These are phyloP conservation scores for Strobilomyces echinocephalus DNA, from an alignment of 768 basidiomycete species.

Conservation along the genomic window DNA sequence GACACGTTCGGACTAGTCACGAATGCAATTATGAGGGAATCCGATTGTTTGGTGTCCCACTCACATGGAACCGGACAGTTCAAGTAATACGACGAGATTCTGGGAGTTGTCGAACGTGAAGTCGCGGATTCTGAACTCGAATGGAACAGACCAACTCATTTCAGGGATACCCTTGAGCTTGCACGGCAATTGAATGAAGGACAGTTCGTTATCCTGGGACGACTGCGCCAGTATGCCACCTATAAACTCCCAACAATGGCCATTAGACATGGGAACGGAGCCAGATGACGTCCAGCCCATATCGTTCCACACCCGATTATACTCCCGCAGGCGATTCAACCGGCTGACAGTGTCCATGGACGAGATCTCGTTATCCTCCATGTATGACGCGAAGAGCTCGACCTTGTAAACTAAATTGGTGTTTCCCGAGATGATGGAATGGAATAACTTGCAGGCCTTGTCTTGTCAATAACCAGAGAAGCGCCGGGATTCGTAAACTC, in stretches of 20 bases:
- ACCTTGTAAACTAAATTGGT: constrained; percentile 28
- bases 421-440: constrained; percentile 23
- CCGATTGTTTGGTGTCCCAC: constrained; percentile 1
- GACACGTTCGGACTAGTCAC: constrained; percentile 13
- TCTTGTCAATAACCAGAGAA: not conserved
- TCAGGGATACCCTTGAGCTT: constrained; percentile 24
- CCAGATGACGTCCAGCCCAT: constrained; percentile 19
- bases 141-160: constrained; percentile 24
- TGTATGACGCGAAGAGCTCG: constrained; percentile 26
- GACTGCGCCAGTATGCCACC: constrained; percentile 34
- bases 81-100: constrained; percentile 32
- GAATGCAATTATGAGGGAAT: not conserved
- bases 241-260: constrained; percentile 32
- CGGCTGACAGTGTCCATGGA: constrained; percentile 21
- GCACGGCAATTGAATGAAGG: constrained; percentile 29
- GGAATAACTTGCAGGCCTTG: constrained; percentile 31
- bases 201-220: constrained; percentile 14
- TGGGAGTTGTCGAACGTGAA: constrained; percentile 36
- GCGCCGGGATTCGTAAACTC: not conserved
- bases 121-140: constrained; percentile 31
- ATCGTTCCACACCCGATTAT: constrained; percentile 29
- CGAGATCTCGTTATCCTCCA: constrained; percentile 21
- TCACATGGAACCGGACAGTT: constrained; percentile 18
- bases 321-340: constrained; percentile 21
- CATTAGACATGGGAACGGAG: constrained; percentile 12